Base-by-base conservation (phyloP, 2,329 filamentous ascomycete species). In the Penicillium sp. region DNA sequence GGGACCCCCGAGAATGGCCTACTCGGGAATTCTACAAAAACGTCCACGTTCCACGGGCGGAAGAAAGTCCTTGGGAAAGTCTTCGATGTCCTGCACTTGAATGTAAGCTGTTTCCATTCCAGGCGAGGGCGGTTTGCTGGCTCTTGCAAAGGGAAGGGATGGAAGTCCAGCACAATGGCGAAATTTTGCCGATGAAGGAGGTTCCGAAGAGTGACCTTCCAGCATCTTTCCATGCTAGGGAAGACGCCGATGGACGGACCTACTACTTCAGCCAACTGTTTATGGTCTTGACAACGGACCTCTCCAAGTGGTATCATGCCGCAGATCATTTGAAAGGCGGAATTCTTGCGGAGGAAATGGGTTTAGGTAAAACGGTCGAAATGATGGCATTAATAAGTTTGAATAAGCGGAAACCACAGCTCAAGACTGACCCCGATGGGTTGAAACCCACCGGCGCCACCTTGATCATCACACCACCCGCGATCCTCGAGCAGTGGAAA, bases 401-500 rank as follows among this genome's bases (percentile, higher is more conserved):
- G 38, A 70, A 77, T 52, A 63, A 58, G 22, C 66, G 68, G 19
- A 53, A 59, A 16, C 48, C 53, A 11, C 41, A 52, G n/a, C 16
- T 58, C 2, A 57, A 59, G 31, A 31, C 47, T 5, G 50, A 59
- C 36, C 55, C 51, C 18, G 57, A 60, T 22, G 58, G 58, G 4
- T 52, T 74, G 34, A 64, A 55, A 41, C 57, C 58, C 36, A 81
- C 80, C 29, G 69, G 72, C 14, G 79, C 80, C 1, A 85, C 82
- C 2, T 69, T 86, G 36, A 84, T 86, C 46, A 82, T 85, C 50
- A 82, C 80, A 1, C 82, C 82, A 4, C 72, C 74, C 6, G 77
- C 80, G 1, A 83, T 86, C 36, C 68, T 84, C 5, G 75, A 82
- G 45, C 82, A 86, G 60, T 86, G 82, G 82, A 77, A 76, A 54